phyloP scores from a whole-genome alignment of 192 early-diverging fungal genomes.

The Coemansia sp. region DNA sequence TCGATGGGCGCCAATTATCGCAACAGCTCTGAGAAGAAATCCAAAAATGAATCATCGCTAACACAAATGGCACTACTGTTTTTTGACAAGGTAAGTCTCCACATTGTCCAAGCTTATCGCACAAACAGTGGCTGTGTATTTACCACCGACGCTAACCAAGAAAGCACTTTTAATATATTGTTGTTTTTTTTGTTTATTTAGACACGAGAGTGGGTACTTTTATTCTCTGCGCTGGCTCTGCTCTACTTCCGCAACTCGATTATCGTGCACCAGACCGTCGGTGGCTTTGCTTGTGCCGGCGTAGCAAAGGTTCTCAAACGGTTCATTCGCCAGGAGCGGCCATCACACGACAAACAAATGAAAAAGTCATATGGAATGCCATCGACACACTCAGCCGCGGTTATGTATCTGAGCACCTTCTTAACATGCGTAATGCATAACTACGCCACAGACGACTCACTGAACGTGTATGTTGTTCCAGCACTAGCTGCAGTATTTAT shows the following conservation, averaged over 20 bases:
- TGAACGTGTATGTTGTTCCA: not conserved
- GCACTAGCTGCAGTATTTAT: not conserved
- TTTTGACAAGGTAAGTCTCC: constrained; percentile 26
- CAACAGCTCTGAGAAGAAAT: constrained; percentile 2
- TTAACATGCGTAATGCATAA: constrained; percentile 9
- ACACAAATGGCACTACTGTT: constrained; percentile 10
- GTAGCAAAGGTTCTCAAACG: constrained; percentile 42
- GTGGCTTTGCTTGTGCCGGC: constrained; percentile 22
- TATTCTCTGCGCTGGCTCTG: constrained; percentile 12
- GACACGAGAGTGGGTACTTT: constrained; percentile 42
- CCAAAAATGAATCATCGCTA: not conserved
- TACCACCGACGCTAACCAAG: not conserved
- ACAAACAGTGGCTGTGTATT: not conserved
- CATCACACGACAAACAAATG: not conserved
- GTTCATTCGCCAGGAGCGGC: constrained; percentile 41
- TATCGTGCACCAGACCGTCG: constrained; percentile 13
- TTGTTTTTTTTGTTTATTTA: not conserved
- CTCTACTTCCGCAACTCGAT: constrained; percentile 41
- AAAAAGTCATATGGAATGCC: constrained; percentile 49
- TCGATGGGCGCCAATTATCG: constrained; percentile 3
- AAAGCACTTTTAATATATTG: not conserved
- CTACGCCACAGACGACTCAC: not conserved
- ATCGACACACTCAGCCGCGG: constrained; percentile 42
- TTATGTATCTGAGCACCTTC: constrained; percentile 32
- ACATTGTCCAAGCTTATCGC: not conserved